These are phyloP conservation scores for Quercus lobata DNA, from an alignment of 331 rosid species.

Conservation along the genomic window DNA sequence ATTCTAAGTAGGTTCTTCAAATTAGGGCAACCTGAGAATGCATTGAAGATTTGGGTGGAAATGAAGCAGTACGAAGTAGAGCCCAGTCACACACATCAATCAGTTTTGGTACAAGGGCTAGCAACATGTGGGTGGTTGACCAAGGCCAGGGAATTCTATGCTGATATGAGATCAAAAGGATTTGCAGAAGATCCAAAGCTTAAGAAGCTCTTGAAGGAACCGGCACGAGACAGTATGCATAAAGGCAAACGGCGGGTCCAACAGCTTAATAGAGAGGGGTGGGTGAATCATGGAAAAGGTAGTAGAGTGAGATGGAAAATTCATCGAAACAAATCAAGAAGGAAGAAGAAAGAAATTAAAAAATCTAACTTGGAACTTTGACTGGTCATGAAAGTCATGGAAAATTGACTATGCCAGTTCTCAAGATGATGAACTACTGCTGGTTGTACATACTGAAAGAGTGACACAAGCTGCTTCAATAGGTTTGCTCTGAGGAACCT, in stretches of 20 bases:
- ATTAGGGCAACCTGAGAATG: slow-evolving; percentile 63
- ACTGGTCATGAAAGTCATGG: slow-evolving; percentile 6
- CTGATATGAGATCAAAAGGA: slow-evolving; percentile 59
- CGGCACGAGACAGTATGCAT: slow-evolving; percentile 16
- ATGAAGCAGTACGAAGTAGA: slow-evolving; percentile 52
- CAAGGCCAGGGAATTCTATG: slow-evolving; percentile 62
- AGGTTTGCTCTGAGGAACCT: neutral
- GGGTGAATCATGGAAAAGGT: slow-evolving; percentile 22
- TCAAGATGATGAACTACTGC: neutral
- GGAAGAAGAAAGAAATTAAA: slow-evolving; percentile 2
- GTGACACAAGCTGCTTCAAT: neutral
- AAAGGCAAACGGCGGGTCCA: slow-evolving; percentile 22
- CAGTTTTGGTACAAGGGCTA: slow-evolving; percentile 62
- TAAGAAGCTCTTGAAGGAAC: slow-evolving; percentile 51
- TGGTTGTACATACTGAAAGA: neutral
- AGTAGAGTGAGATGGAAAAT: slow-evolving; percentile 23
- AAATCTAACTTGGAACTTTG: slow-evolving; percentile 2
- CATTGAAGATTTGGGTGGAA: slow-evolving; percentile 59
- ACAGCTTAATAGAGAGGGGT: slow-evolving; percentile 23
- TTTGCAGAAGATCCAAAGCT: slow-evolving; percentile 62
- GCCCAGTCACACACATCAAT: slow-evolving; percentile 53
- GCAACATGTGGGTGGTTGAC: slow-evolving; percentile 44
- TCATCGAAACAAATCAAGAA: slow-evolving; percentile 10
- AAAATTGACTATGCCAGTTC: neutral
- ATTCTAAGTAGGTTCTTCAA: slow-evolving; percentile 51